phyloP scores from a whole-genome alignment of 495 filamentous ascomycete genomes.

The Xylaria longipes region DNA sequence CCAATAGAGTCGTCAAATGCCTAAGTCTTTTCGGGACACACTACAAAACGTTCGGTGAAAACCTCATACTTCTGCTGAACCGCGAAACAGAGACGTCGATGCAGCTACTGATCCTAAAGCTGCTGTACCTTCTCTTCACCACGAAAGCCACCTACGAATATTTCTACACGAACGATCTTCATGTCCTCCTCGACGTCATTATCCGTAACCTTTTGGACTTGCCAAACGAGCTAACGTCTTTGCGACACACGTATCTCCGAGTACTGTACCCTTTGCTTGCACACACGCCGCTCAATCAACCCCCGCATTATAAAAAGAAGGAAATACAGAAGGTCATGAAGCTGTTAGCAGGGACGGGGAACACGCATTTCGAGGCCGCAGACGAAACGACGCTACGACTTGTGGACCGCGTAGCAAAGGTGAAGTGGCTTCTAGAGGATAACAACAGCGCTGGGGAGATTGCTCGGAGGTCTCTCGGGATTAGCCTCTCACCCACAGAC shows the following conservation, averaged over 20 bases:
- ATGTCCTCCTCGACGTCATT: slow-evolving; percentile 92
- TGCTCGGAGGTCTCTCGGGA: slow-evolving; percentile 55
- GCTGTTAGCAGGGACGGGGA: slow-evolving; percentile 65
- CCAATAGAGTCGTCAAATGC: slow-evolving; percentile 91
- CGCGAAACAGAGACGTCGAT: slow-evolving; percentile 92
- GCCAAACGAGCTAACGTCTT: slow-evolving; percentile 75
- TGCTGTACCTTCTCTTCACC: slow-evolving; percentile 93
- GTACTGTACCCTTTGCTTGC: slow-evolving; percentile 89
- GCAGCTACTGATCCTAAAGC: slow-evolving; percentile 92
- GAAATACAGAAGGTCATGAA: slow-evolving; percentile 78
- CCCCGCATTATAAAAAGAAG: slow-evolving; percentile 90
- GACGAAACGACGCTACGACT: slow-evolving; percentile 90
- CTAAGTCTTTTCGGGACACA: slow-evolving; percentile 76
- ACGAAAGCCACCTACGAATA: slow-evolving; percentile 92
- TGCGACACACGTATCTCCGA: slow-evolving; percentile 97
- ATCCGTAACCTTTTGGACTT: slow-evolving; percentile 95
- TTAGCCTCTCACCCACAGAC: slow-evolving; percentile 54
- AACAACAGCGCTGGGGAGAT: slow-evolving; percentile 50
- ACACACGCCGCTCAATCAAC: slow-evolving; percentile 84
- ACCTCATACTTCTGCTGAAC: slow-evolving; percentile 94
- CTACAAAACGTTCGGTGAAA: slow-evolving; percentile 96
- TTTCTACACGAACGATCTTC: slow-evolving; percentile 97
- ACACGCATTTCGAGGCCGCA: slow-evolving; percentile 84
- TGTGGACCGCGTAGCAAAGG: slow-evolving; percentile 78
- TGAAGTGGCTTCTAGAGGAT: slow-evolving; percentile 75